These are phyloP conservation scores for maize (Zea mays) DNA, from an alignment of 176 grass and related monocot genomes.

Conservation along the genomic window Zm-B73-REFERENCE-NAM-5.0 NC_050100.1:66034001-66034500, in stretches of 20 bases:
- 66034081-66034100: background rate
- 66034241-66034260: conserved; percentile 92
- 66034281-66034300: conserved; percentile 80
- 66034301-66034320: conserved; percentile 32
- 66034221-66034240: conserved; percentile 99
- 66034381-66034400: conserved; percentile 26
- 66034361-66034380: conserved; percentile 8
- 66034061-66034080: too few species aligned
- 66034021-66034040: too few species aligned
- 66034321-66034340: conserved; percentile 3
- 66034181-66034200: conserved; percentile 37
- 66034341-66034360: background rate
- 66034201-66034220: conserved; percentile 52
- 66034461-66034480: background rate
- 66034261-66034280: conserved; percentile 80
- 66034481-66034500: background rate
- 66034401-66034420: conserved; percentile 28
- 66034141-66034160: conserved; percentile 19
- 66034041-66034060: too few species aligned
- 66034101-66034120: background rate
- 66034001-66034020: too few species aligned
- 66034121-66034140: background rate
- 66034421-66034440: conserved; percentile 8
- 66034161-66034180: conserved; percentile 30
- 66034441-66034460: conserved; percentile 9